phyloP scores from a whole-genome alignment of 106 monocot genomes.

The Alisma plantagoaquatica region DNA sequence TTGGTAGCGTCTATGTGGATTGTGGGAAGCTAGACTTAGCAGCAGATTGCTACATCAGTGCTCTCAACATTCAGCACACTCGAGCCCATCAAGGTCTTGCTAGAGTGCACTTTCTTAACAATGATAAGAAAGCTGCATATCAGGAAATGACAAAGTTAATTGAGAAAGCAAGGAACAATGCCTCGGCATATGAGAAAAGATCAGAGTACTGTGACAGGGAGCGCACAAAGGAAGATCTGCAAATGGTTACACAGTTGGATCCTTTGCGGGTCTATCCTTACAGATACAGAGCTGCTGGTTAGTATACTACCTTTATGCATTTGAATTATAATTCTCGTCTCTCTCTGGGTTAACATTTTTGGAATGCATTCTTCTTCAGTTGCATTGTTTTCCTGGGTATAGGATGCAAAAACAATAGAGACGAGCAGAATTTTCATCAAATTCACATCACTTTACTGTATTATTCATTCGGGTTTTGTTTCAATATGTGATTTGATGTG shows the following conservation, averaged over 20 bases:
- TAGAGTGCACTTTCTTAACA: conserved; percentile 85
- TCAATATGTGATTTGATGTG: too few relatives aligned
- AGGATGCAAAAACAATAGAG: too few relatives aligned
- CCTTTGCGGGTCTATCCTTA: conserved; percentile 93
- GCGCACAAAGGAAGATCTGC: conserved; percentile 65
- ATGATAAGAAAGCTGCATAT: conserved; percentile 65
- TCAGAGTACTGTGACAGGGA: conserved; percentile 93
- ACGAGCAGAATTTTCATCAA: too few relatives aligned
- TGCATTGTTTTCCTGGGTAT: too few relatives aligned
- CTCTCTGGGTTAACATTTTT: too few relatives aligned
- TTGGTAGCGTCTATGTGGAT: conserved; percentile 95
- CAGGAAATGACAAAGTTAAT: conserved; percentile 94
- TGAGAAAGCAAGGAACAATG: conserved; percentile 82
- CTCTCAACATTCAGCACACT: conserved; percentile 91
- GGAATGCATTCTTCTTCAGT: too few relatives aligned
- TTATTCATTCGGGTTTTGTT: too few relatives aligned
- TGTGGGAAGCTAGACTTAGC: conserved; percentile 85
- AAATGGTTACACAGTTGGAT: conserved; percentile 89
- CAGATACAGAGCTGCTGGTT: conserved; percentile 96
- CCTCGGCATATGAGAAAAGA: conserved; percentile 97
- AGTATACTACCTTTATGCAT: neutral
- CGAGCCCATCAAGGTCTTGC: conserved; percentile 96
- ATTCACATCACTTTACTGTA: too few relatives aligned
- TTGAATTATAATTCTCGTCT: neutral
- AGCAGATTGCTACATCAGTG: conserved; percentile 86